Evolutionary conservation across 176 grass and related monocot genomes (phyloP), one percentile per base, ranked within the genome.

Genomic region (Typha latifolia): DNA sequence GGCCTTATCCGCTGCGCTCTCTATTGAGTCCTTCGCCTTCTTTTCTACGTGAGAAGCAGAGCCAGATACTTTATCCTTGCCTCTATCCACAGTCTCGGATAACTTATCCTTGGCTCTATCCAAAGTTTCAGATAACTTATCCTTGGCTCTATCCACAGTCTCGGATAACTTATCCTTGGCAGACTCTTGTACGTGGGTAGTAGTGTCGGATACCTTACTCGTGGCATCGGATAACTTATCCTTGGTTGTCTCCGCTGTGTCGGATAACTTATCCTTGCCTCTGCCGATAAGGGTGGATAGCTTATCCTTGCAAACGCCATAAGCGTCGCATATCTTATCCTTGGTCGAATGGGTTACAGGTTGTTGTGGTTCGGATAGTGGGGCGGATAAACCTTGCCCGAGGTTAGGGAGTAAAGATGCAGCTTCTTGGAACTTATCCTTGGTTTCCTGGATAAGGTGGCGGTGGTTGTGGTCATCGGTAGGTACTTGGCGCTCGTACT

Each of bases 401-500:
- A 59, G 15, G 6, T 18, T 29, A 8, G 63, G 73, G 50, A 66
- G 73, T 20, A 67, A 15, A 4, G 61, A 50, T 24, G 62, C 61
- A 1, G 63, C 64, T 16, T 67, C 50, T 3, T 67, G 32, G 51
- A 67, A 47, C 64, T 56, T 31, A 26, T 67, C 64, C 32, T 49
- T 76, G 12, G 63, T 20, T 37, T 80, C 73, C 31, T 82, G 77
- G 49, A 62, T 29, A 66, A 68, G 63, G 20, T 20, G 52, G 43
- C 29, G 9, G 69, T 62, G 61, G 37, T 0, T 9, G 37, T 43
- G 75, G 15, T 62, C 34, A 18, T 55, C 66, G 7, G 74, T 16
- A 22, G 74, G 51, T 66, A 82, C 15, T 68, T 88, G 74, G 16
- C 85, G 85, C 78, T 97, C 85, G 72, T 97, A 92, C 79, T 90